These are phyloP conservation scores for Cryptococcus hybrid DNA, from an alignment of 1,284 basidiomycete genomes.

Conservation along the genomic window DNA sequence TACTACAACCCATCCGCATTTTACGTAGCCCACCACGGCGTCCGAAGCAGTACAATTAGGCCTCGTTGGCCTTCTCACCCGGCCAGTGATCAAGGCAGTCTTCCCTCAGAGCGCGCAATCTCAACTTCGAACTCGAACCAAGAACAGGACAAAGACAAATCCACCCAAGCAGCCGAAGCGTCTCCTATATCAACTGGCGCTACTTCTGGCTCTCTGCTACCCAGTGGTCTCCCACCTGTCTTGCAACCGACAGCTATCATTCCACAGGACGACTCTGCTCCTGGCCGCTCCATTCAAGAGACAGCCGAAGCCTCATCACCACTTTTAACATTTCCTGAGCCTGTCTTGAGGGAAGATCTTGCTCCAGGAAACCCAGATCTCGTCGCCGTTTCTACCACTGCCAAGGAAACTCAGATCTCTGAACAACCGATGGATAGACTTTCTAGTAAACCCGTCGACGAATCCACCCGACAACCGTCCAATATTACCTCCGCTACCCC, in stretches of 20 bases:
- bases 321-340: background rate
- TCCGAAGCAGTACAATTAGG: constrained; percentile 43
- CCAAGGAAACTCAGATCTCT: background rate
- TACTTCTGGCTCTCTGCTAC: constrained; percentile 8
- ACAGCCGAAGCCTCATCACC: background rate
- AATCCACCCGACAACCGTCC: background rate
- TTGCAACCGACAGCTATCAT: background rate
- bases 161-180: background rate
- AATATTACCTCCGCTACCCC: background rate
- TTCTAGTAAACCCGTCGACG: background rate
- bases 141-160: background rate
- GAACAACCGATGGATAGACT: background rate
- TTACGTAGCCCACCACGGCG: constrained; percentile 25
- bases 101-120: constrained; percentile 25
- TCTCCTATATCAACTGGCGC: constrained; percentile 5
- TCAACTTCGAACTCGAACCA: constrained; percentile 5
- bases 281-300: too few relatives aligned
- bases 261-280: background rate
- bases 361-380: background rate
- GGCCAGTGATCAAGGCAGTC: constrained; percentile 47
- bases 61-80: constrained; percentile 44
- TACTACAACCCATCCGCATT: background rate
- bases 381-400: background rate
- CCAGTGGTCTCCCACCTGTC: constrained; percentile 11
- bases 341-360: background rate